Base-by-base conservation (phyloP, 805 yeast species). In the Dipodascus geniculatus region DNA sequence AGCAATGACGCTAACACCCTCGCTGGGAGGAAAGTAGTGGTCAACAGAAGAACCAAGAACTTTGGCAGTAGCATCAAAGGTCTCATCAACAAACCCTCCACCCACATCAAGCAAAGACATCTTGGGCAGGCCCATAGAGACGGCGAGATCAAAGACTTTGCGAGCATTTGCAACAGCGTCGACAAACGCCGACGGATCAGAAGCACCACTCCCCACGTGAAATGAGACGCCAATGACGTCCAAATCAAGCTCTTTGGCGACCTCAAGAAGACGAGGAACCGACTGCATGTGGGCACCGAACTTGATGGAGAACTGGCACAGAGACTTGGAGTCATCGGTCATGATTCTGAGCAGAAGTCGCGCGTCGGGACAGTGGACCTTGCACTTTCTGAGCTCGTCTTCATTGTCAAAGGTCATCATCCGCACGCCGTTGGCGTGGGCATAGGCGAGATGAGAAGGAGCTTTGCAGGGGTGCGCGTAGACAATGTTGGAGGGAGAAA, bases 391-490 rank as follows among this genome's bases (percentile, higher is more conserved):
- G 61, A 91, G 74, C 71, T 91, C 99, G 61, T 87, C 93, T 48
- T 77, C 73, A 62, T 88, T 90, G 70, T 91, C 99, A 65, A 88
- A 89, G 1, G 97, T 91, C 63, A 96, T 88, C 68, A 85, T 74
- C 56, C 74, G 69, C 54, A 91, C 83, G 14, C 74, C 71, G 23
- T 66, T 60, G 19, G 71, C 67, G n/a, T 72, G 65, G 1, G 97
- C 93, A 64, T 74, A 83, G 59, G 93, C 77, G 55, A 91, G 72
- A 60, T 82, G 87, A 19, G 96, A 85, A 51, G 80, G 77, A n/a
- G 90, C 81, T 70, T 91, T 91, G 70, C 96, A 87, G 11, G 99
- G 96, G 63, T 91, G 88, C 16, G 98, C 97, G 68, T 87, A 91
- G 54, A 93, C 78, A 63, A 91, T 85, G 58, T 85, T 74, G 11